A percentile compares a stretch with the other conserved stretches of the same genome.
phyloP scores from a whole-genome alignment of 1,284 basidiomycete species.

The Cerioporus squamosus region DNA sequence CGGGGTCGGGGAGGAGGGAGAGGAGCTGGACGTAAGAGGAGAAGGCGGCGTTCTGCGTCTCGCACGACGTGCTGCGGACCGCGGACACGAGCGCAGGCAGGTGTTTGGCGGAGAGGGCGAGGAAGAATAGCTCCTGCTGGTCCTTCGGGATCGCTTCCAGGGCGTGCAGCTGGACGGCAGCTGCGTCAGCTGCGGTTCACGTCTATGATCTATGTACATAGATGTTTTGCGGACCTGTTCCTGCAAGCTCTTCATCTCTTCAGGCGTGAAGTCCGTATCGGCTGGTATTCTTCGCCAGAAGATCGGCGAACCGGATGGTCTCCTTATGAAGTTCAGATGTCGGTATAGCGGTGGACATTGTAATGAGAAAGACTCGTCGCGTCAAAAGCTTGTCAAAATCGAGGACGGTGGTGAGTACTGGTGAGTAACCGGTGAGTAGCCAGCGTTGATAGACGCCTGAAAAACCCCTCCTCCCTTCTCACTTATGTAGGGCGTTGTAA shows the following conservation, averaged over 20 bases:
- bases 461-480: no score
- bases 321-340: no score
- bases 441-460: no score
- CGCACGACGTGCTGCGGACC: neutral
- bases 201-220: no score
- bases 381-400: no score
- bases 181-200: no score
- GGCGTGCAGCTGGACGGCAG: slow-evolving; percentile 1
- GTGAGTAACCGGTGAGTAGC: no score
- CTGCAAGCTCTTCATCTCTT: neutral
- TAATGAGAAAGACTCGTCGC: no score
- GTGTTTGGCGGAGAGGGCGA: slow-evolving; percentile 27
- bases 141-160: neutral
- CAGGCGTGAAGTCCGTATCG: slow-evolving; percentile 2
- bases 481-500: no score
- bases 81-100: slow-evolving; percentile 20
- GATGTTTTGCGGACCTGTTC: no score
- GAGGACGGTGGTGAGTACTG: no score
- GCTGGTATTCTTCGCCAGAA: slow-evolving; percentile 2
- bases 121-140: neutral
- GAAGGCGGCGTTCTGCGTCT: slow-evolving; percentile 23
- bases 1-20: slow-evolving; percentile 30
- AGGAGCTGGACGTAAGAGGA: slow-evolving; percentile 27
- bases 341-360: no score
- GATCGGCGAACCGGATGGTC: neutral